phyloP scores from a whole-genome alignment of 2,329 filamentous ascomycete genomes.

The Pseudogymnoascus sp. region DNA sequence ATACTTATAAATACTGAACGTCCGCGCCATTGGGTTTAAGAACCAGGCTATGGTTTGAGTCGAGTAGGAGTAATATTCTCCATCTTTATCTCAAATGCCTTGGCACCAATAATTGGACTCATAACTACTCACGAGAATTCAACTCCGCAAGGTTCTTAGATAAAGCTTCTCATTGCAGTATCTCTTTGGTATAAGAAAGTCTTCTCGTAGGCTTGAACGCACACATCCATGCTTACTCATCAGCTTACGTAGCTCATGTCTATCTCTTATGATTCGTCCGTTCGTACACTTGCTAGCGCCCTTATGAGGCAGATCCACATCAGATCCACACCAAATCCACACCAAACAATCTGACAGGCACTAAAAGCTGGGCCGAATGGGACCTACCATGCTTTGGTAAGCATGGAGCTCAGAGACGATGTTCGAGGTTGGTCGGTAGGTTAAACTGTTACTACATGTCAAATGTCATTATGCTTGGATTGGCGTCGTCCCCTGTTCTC shows the following conservation, averaged over 20 bases:
- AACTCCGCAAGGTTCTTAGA: too few relatives aligned
- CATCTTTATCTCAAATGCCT: too few relatives aligned
- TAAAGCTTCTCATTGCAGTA: too few relatives aligned
- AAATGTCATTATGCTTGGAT: slow-evolving; percentile 11
- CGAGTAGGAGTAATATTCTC: too few relatives aligned
- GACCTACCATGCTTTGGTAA: neutral
- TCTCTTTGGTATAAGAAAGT: slow-evolving; percentile 10
- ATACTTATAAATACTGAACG: neutral
- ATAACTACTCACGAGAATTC: too few relatives aligned
- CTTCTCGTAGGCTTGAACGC: slow-evolving; percentile 13
- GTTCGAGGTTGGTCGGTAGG: slow-evolving; percentile 12
- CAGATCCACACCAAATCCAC: slow-evolving; percentile 5
- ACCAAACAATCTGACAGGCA: slow-evolving; percentile 11
- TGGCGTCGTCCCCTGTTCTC: neutral
- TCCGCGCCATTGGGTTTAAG: too few relatives aligned
- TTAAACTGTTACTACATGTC: slow-evolving; percentile 11
- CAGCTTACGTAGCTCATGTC: slow-evolving; percentile 10
- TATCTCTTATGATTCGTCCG: slow-evolving; percentile 15
- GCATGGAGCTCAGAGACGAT: slow-evolving; percentile 11
- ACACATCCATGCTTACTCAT: slow-evolving; percentile 12
- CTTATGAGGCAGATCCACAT: slow-evolving; percentile 7
- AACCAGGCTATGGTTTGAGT: too few relatives aligned
- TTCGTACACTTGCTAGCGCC: slow-evolving; percentile 15
- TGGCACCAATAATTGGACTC: too few relatives aligned
- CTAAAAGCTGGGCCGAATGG: neutral